Evolutionary conservation across 768 basidiomycete species (phyloP).

Genomic region (Hydnomerulius pinastri): DNA sequence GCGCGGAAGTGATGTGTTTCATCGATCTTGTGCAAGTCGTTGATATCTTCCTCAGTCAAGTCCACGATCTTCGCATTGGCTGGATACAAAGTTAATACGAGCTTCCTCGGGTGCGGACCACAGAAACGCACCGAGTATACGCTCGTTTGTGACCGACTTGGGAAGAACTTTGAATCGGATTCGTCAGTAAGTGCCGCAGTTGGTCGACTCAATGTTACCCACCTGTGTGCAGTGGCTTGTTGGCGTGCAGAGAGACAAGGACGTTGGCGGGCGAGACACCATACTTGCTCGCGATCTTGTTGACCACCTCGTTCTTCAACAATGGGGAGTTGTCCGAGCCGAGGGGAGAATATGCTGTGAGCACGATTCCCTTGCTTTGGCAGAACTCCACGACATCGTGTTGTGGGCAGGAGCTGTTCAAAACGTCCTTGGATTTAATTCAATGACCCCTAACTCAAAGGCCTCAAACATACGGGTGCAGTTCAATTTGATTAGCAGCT

Average conservation of each 20-base stretch:
- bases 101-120: not conserved
- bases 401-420: conserved; percentile 62
- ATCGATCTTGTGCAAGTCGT: conserved; percentile 57
- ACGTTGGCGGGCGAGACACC: conserved; percentile 61
- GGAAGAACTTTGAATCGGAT: conserved; percentile 50
- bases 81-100: conserved; percentile 20
- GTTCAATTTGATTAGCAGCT: conserved; percentile 80
- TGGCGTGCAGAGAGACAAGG: conserved; percentile 73
- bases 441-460: not conserved
- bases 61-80: conserved; percentile 64
- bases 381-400: conserved; percentile 66
- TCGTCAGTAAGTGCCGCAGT: conserved; percentile 15
- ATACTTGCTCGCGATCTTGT: conserved; percentile 63
- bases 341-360: conserved; percentile 81
- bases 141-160: conserved; percentile 73
- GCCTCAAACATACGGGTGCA: conserved; percentile 58
- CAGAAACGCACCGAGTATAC: conserved; percentile 51
- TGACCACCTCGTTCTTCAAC: conserved; percentile 57
- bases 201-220: not conserved
- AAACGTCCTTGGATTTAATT: not conserved
- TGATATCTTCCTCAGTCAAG: conserved; percentile 60
- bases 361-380: conserved; percentile 59
- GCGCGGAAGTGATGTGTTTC: conserved; percentile 64
- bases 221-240: conserved; percentile 59
- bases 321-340: conserved; percentile 73